Conservation (phyloP, 2,329 filamentous ascomycete species). For the Microdochium nivale region DNA sequence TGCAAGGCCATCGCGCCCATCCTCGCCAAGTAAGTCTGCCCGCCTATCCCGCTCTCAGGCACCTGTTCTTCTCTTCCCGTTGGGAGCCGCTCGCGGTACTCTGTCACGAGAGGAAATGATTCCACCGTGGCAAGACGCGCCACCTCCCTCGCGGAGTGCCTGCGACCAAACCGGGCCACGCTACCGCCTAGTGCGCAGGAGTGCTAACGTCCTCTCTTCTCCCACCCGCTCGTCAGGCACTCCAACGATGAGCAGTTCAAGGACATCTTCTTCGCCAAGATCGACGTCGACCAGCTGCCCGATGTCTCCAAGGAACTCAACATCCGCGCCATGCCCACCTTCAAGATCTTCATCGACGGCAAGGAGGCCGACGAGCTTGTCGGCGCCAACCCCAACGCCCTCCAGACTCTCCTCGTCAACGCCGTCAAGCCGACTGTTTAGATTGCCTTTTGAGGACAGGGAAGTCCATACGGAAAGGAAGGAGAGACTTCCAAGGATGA, state of each 20-base stretch:
- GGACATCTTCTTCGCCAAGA: constrained; percentile 69
- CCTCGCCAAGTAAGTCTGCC: constrained; percentile 51
- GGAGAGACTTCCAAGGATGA: no score
- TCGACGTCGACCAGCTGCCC: constrained; percentile 79
- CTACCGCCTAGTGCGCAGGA: no score
- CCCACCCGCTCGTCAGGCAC: constrained; percentile 33
- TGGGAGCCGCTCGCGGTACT: no score
- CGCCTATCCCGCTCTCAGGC: constrained; percentile 2
- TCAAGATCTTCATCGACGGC: constrained; percentile 75
- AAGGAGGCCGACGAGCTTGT: constrained; percentile 65
- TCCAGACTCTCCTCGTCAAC: constrained; percentile 38
- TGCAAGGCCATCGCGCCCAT: constrained; percentile 85
- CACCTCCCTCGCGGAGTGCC: no score
- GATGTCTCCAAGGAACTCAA: constrained; percentile 69
- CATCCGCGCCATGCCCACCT: constrained; percentile 89
- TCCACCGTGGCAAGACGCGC: no score
- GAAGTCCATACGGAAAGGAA: no score
- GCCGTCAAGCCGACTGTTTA: not conserved
- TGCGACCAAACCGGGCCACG: no score
- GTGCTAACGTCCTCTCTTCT: not conserved
- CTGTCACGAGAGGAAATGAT: no score
- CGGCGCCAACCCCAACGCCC: constrained; percentile 68
- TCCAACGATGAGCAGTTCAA: constrained; percentile 48
- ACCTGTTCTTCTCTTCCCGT: no score
- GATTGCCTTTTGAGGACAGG: no score